These are phyloP conservation scores for Sugiyamaella castrensis DNA, from an alignment of 1,139 yeast species.

Conservation along the genomic window DNA sequence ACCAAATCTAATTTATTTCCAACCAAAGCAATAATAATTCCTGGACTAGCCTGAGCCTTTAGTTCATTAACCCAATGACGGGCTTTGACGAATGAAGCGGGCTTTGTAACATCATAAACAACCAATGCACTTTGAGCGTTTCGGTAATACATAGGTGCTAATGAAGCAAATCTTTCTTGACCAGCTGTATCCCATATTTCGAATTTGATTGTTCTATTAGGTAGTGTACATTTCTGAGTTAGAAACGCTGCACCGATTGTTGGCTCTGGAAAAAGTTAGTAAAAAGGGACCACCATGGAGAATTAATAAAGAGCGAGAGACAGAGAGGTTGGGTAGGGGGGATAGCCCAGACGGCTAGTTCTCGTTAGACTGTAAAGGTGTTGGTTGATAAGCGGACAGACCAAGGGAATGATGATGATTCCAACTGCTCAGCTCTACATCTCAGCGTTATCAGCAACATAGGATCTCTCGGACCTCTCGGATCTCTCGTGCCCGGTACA, in stretches of 20 bases:
- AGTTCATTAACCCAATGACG: slow-evolving; percentile 98
- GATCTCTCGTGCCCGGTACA: no score
- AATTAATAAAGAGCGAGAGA: no score
- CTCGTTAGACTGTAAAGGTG: no score
- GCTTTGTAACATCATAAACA: slow-evolving; percentile 93
- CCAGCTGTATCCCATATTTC: slow-evolving; percentile 99
- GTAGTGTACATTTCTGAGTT: slow-evolving; percentile 91
- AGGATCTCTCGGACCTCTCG: no score
- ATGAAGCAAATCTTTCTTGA: slow-evolving; percentile 92
- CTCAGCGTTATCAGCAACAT: no score
- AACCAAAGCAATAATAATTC: slow-evolving; percentile 86
- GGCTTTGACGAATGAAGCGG: slow-evolving; percentile 97
- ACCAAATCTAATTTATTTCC: slow-evolving; percentile 85
- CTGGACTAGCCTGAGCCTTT: slow-evolving; percentile 91
- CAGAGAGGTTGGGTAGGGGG: background rate
- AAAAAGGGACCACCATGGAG: no score
- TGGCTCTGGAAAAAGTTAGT: slow-evolving; percentile 51
- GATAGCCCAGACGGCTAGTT: background rate
- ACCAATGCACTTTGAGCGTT: slow-evolving; percentile 98
- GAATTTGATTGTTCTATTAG: slow-evolving; percentile 85
- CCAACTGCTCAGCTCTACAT: no score
- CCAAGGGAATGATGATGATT: no score
- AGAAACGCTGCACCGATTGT: slow-evolving; percentile 97
- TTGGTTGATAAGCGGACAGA: no score
- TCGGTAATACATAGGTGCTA: slow-evolving; percentile 97